These are phyloP conservation scores for Fragaria iinumae DNA, from an alignment of 306 rosid species.

Conservation along the genomic window DNA sequence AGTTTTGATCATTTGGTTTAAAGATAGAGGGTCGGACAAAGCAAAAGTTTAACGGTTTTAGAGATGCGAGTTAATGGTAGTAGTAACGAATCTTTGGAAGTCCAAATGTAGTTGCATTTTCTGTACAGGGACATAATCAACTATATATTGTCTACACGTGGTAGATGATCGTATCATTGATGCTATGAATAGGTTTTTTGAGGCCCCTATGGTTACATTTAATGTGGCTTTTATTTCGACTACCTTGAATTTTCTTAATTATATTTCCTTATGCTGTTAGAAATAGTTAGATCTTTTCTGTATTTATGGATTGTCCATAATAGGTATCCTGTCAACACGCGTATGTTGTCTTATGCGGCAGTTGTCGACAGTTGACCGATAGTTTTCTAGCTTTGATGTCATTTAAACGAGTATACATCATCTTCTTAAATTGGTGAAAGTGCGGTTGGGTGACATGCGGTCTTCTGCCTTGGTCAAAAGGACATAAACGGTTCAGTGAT, in stretches of 20 bases:
- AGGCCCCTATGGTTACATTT: background rate
- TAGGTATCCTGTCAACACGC: background rate
- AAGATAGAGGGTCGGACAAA: background rate
- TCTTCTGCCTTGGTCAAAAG: background rate
- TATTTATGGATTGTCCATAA: background rate
- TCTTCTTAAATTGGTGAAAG: background rate
- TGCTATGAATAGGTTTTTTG: constrained; percentile 9
- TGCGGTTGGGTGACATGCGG: background rate
- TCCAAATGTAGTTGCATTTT: background rate
- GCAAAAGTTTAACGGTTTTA: background rate
- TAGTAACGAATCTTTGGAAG: constrained; percentile 4
- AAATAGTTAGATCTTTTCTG: background rate
- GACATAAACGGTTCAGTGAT: background rate
- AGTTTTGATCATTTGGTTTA: constrained; percentile 2
- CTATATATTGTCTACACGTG: background rate
- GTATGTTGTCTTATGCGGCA: background rate
- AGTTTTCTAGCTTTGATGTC: background rate
- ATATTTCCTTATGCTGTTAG: background rate
- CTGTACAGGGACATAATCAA: background rate
- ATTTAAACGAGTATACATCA: background rate
- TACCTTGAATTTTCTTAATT: background rate
- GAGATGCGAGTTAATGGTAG: background rate
- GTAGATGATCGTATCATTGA: background rate
- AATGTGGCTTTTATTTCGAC: constrained; percentile 5
- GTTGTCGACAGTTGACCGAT: background rate